Conservation (phyloP, 352 stramenopile genomes). For the Pythium graminicola region DNA sequence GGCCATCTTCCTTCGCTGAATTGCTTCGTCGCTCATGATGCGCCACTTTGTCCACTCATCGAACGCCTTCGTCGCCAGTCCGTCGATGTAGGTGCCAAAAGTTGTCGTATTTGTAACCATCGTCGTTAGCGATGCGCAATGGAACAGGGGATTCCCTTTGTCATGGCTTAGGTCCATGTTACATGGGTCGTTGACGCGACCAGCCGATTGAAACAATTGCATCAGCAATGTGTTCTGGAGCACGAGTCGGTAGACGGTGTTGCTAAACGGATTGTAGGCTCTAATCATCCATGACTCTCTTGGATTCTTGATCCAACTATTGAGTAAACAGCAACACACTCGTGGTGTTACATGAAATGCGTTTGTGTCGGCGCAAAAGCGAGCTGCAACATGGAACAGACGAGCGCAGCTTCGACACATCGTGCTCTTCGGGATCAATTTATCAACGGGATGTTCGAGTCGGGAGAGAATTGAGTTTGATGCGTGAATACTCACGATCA, state of each 20-base stretch:
- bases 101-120: slow-evolving; percentile 3
- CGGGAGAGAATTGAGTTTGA: slow-evolving; percentile 14
- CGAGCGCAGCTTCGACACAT: slow-evolving; percentile 46
- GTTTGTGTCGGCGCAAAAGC: slow-evolving; percentile 21
- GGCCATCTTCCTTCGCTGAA: slow-evolving; percentile 17
- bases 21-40: slow-evolving; percentile 21
- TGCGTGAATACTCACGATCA: slow-evolving; percentile 57
- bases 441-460: background rate
- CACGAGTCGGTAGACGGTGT: slow-evolving; percentile 41
- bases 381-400: slow-evolving; percentile 32
- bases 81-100: slow-evolving; percentile 12
- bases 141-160: slow-evolving; percentile 1
- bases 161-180: background rate
- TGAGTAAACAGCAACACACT: slow-evolving; percentile 45
- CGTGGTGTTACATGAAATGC: slow-evolving; percentile 29
- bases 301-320: slow-evolving; percentile 5
- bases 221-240: slow-evolving; percentile 39
- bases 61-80: background rate
- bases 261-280: slow-evolving; percentile 55
- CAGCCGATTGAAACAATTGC: slow-evolving; percentile 21
- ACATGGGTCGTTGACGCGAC: background rate
- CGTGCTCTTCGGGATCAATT: background rate
- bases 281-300: slow-evolving; percentile 39
- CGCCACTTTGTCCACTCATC: slow-evolving; percentile 12
- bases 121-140: background rate